Evolutionary conservation across 129 eudicot species (phyloP).

Genomic region (Gnaphalium uliginosum): DNA sequence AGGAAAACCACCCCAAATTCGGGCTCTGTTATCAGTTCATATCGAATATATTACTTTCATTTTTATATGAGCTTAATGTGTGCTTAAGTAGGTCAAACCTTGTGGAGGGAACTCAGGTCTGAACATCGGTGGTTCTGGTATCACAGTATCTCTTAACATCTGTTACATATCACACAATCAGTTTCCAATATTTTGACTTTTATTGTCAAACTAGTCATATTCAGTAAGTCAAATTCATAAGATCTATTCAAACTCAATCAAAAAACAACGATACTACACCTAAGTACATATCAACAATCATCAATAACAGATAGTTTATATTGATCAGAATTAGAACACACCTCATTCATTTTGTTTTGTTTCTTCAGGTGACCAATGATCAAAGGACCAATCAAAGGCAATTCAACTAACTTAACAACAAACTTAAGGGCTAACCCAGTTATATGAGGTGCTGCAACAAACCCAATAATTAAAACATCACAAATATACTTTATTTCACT

Average conservation of each 20-base stretch:
- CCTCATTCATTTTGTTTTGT: conserved; percentile 70
- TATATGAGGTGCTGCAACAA: conserved; percentile 68
- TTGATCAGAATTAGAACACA: conserved; percentile 15
- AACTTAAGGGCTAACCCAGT: conserved; percentile 54
- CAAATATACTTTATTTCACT: neutral
- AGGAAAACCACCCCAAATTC: conserved; percentile 60
- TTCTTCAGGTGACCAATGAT: conserved; percentile 59
- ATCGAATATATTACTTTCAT: conserved; percentile 19
- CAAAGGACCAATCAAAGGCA: conserved; percentile 60
- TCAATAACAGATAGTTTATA: neutral
- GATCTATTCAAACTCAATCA: neutral
- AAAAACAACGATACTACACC: too few species aligned
- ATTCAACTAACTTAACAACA: conserved; percentile 54
- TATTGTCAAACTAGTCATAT: conserved; percentile 10
- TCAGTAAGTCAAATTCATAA: neutral
- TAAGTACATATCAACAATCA: too few species aligned
- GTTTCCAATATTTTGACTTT: conserved; percentile 12
- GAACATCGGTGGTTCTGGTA: conserved; percentile 96
- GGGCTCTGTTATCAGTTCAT: conserved; percentile 49
- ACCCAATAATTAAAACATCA: conserved; percentile 18
- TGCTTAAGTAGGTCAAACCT: conserved; percentile 46
- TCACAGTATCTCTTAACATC: conserved; percentile 76
- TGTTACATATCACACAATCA: conserved; percentile 31
- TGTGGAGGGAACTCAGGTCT: conserved; percentile 95
- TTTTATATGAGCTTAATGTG: conserved; percentile 3